These are phyloP conservation scores for Arthrobotrys entomopaga DNA, from an alignment of 2,329 filamentous ascomycete species.

Conservation along the genomic window DNA sequence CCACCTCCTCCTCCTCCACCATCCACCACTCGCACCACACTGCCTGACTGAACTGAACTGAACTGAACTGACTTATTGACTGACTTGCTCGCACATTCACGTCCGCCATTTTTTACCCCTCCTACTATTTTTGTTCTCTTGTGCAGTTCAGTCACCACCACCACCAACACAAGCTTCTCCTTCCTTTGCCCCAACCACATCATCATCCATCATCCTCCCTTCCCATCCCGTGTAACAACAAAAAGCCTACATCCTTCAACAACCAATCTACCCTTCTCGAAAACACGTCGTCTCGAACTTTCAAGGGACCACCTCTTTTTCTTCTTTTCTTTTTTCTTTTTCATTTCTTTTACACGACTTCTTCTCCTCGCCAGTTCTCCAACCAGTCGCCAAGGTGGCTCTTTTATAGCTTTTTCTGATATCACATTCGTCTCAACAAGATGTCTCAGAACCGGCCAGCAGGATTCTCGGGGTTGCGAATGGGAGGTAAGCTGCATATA, in stretches of 20 bases:
- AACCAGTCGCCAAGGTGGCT: constrained; percentile 56
- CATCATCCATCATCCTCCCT: constrained; percentile 32
- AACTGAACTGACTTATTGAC: too few relatives aligned
- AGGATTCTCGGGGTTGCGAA: constrained; percentile 80
- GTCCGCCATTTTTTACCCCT: constrained; percentile 34
- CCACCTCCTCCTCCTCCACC: background rate
- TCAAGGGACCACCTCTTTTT: background rate
- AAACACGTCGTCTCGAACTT: constrained; percentile 19
- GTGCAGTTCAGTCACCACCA: constrained; percentile 12
- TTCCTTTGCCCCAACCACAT: constrained; percentile 50
- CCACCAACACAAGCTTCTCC: constrained; percentile 40
- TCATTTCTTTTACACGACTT: background rate
- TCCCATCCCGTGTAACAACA: constrained; percentile 14
- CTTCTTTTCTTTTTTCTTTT: too few relatives aligned
- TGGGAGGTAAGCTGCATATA: constrained; percentile 83
- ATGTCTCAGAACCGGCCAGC: constrained; percentile 83
- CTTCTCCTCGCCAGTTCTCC: constrained; percentile 54
- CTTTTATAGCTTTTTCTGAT: constrained; percentile 43
- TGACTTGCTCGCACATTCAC: too few relatives aligned
- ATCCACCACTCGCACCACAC: constrained; percentile 2
- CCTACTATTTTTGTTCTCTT: constrained; percentile 51
- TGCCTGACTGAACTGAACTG: background rate
- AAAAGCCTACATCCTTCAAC: constrained; percentile 70
- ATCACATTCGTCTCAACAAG: constrained; percentile 56
- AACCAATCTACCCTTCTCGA: constrained; percentile 60